Evolutionary conservation across 148 eudicot genomes (phyloP).

Genomic region (Camellia lanceoleosa): DNA sequence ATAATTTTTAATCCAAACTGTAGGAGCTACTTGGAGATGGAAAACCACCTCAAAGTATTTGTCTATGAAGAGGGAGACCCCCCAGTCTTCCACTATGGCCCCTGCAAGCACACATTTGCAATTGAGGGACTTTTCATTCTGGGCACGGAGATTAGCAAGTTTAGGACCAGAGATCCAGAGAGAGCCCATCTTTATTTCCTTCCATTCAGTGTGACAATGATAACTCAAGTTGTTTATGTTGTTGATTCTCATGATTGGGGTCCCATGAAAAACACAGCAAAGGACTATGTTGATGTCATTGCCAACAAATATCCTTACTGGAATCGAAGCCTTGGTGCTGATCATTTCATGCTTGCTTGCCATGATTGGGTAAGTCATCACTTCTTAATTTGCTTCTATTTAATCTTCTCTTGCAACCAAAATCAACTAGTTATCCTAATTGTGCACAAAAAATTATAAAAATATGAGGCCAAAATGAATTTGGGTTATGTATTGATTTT

Average conservation of each 20-base stretch:
- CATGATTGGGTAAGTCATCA: slow-evolving; percentile 21
- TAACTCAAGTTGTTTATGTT: slow-evolving; percentile 8
- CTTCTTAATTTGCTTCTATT: background rate
- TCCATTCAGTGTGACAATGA: slow-evolving; percentile 12
- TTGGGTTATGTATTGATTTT: too few species aligned
- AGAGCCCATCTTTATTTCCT: slow-evolving; percentile 19
- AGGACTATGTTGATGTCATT: slow-evolving; percentile 13
- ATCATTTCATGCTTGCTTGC: slow-evolving; percentile 27
- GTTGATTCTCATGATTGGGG: slow-evolving; percentile 9
- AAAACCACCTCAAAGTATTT: slow-evolving; percentile 15
- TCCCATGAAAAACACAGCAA: slow-evolving; percentile 5
- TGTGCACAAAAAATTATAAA: too few species aligned
- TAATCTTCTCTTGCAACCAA: too few species aligned
- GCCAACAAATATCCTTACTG: slow-evolving; percentile 10
- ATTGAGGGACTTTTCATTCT: slow-evolving; percentile 17
- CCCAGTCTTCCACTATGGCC: slow-evolving; percentile 14
- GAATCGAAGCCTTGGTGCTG: slow-evolving; percentile 23
- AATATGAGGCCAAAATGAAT: too few species aligned
- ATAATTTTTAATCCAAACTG: too few species aligned
- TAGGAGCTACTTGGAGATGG: slow-evolving; percentile 26
- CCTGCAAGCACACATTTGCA: slow-evolving; percentile 8
- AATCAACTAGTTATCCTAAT: too few species aligned
- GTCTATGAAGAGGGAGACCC: slow-evolving; percentile 21
- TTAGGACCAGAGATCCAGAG: slow-evolving; percentile 15
- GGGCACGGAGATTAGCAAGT: slow-evolving; percentile 1